Percentiles rank a stretch among this genome's conserved stretches.
Conservation (phyloP, 139 green algal genomes). For the Trebouxia sp. region DNA sequence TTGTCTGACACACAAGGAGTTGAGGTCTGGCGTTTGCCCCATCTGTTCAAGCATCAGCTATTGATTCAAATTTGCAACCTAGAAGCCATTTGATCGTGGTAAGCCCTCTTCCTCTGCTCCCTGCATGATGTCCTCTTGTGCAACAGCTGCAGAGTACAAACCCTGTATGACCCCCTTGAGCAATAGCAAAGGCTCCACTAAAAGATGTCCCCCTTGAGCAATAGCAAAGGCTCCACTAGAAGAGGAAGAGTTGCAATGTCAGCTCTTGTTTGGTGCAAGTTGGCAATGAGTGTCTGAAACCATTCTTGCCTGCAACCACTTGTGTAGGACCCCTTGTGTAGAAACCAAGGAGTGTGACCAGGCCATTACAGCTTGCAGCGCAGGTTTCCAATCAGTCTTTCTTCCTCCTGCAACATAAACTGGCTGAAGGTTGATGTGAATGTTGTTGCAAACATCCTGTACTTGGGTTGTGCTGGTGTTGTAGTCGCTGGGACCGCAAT, state of each 20-base stretch:
- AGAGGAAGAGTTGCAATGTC: slow-evolving; percentile 14
- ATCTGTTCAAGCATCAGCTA: not conserved
- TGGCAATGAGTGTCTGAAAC: not conserved
- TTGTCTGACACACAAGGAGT: not conserved
- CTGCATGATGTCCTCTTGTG: slow-evolving; percentile 3
- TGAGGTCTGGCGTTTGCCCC: slow-evolving; percentile 11
- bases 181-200: slow-evolving; percentile 23
- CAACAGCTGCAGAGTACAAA: slow-evolving; percentile 18
- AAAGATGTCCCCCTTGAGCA: too few relatives aligned
- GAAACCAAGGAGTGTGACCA: not conserved
- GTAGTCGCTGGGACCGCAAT: not conserved
- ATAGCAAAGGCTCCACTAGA: slow-evolving; percentile 20
- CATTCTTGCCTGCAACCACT: not conserved
- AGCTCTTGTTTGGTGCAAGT: slow-evolving; percentile 18
- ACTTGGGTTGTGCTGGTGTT: not conserved
- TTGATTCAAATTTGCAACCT: slow-evolving; percentile 11
- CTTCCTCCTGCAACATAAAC: not conserved
- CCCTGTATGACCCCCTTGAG: slow-evolving; percentile 11
- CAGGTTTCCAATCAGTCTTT: slow-evolving; percentile 1
- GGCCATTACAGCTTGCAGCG: not conserved
- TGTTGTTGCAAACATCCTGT: slow-evolving; percentile 15
- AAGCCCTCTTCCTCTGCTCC: slow-evolving; percentile 22
- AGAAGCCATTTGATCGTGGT: slow-evolving; percentile 16
- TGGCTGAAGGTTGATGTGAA: not conserved
- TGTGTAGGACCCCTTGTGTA: slow-evolving; percentile 22